Percentiles rank a stretch among this genome's conserved stretches.
Evolutionary conservation across 495 filamentous ascomycete species (phyloP).

Genomic region (Penicillium pancosmium): DNA sequence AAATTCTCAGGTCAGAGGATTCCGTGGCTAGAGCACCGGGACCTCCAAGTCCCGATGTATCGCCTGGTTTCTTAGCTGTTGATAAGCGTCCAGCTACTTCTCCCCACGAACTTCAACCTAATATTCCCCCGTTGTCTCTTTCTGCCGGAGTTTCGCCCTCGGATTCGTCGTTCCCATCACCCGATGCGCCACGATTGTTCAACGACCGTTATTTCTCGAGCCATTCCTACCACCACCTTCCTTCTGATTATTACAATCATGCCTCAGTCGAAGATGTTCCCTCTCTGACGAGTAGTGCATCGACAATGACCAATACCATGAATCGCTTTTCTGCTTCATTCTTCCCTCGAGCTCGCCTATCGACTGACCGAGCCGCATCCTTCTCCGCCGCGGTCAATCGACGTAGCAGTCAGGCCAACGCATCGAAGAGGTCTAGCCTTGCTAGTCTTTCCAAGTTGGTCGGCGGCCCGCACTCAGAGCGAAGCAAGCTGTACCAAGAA

Average conservation of each 20-base stretch:
- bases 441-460: constrained; percentile 84
- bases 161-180: constrained; percentile 52
- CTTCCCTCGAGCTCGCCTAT: constrained; percentile 46
- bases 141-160: constrained; percentile 41
- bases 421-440: constrained; percentile 74
- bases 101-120: constrained; percentile 55
- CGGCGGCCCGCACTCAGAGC: constrained; percentile 73
- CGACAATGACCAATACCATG: constrained; percentile 72
- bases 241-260: constrained; percentile 59
- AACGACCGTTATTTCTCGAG: constrained; percentile 47
- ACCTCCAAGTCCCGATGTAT: constrained; percentile 46
- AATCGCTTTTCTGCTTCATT: constrained; percentile 51
- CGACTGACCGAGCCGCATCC: constrained; percentile 67
- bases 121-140: constrained; percentile 51
- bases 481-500: constrained; percentile 80
- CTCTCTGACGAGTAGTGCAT: constrained; percentile 83
- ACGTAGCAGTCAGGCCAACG: constrained; percentile 48
- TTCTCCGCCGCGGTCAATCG: constrained; percentile 67
- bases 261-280: constrained; percentile 85
- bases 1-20: constrained; percentile 37
- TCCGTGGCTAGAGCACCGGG: constrained; percentile 24
- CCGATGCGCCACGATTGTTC: constrained; percentile 58
- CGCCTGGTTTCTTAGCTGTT: constrained; percentile 45
- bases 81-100: constrained; percentile 52
- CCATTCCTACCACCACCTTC: constrained; percentile 61